A percentile compares a stretch with the other conserved stretches of the same genome.
These are phyloP conservation scores for Medicago truncatula DNA, from an alignment of 306 rosid species.

Conservation along the genomic window DNA sequence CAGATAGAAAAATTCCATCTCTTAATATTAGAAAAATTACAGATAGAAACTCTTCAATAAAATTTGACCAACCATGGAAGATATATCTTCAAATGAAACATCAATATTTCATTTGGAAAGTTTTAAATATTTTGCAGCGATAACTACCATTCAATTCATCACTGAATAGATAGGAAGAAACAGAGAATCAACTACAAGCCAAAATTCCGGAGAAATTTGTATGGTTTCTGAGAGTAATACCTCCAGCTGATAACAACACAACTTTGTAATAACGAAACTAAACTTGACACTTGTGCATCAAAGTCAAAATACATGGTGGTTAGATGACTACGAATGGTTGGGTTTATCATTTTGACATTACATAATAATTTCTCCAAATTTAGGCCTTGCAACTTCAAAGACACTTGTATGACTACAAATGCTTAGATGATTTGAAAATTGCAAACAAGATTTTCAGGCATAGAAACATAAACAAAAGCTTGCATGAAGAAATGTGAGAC, in stretches of 20 bases:
- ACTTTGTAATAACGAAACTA: background rate
- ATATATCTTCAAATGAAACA: background rate
- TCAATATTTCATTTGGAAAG: slow-evolving; percentile 17
- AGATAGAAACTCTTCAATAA: background rate
- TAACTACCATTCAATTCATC: background rate
- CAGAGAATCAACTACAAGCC: background rate
- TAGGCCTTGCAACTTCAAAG: slow-evolving; percentile 10
- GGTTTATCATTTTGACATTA: background rate
- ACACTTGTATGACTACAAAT: background rate
- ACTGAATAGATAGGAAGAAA: background rate
- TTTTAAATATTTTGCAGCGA: background rate
- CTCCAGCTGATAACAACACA: background rate
- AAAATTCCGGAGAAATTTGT: background rate
- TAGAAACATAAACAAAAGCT: slow-evolving; percentile 8
- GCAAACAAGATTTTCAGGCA: slow-evolving; percentile 3
- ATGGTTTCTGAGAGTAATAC: background rate
- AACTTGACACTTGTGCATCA: background rate
- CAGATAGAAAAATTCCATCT: background rate
- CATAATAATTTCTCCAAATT: slow-evolving; percentile 7
- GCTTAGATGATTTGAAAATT: slow-evolving; percentile 2
- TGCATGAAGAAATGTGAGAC: background rate
- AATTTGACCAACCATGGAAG: background rate
- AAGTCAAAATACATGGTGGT: background rate
- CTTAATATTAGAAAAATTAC: background rate
- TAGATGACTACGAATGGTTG: background rate